These are phyloP conservation scores for Globisporangium okanoganense DNA, from an alignment of 352 stramenopile genomes.

Conservation along the genomic window DNA sequence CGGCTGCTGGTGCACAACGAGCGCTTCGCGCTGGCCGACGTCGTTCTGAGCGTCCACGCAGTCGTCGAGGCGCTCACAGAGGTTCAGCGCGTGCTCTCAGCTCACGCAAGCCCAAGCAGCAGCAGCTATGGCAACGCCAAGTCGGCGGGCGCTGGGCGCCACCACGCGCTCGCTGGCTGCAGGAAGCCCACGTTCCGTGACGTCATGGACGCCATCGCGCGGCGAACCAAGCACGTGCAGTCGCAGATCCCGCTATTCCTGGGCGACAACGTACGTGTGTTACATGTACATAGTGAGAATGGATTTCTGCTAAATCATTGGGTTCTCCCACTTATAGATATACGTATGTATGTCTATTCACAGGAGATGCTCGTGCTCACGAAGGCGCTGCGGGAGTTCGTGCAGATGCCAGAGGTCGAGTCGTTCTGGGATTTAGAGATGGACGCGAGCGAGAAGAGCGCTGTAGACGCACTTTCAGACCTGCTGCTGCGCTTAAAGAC, in stretches of 20 bases:
- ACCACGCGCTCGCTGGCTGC: neutral
- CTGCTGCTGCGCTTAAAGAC: constrained; percentile 11
- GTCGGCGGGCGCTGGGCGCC: neutral
- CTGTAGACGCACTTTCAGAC: constrained; percentile 6
- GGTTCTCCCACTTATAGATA: neutral
- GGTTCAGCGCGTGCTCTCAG: neutral
- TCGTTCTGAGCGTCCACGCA: constrained; percentile 13
- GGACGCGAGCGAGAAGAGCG: constrained; percentile 9
- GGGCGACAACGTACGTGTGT: constrained; percentile 15
- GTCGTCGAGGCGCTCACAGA: neutral
- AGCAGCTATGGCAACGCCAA: neutral
- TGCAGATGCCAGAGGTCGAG: constrained; percentile 12
- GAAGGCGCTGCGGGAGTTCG: constrained; percentile 14
- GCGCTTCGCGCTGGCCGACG: constrained; percentile 31
- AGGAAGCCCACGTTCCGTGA: constrained; percentile 6
- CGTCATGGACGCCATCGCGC: constrained; percentile 11
- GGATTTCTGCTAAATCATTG: too few species aligned
- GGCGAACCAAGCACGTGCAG: constrained; percentile 1
- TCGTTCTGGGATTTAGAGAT: constrained; percentile 17
- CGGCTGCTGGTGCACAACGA: constrained; percentile 35
- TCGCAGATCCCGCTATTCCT: constrained; percentile 18
- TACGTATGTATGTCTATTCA: neutral
- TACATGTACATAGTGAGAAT: neutral
- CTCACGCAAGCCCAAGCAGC: neutral
- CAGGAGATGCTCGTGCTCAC: constrained; percentile 19